Base-by-base conservation (phyloP, 345 rosid species). In the Citrus inodora region DNA sequence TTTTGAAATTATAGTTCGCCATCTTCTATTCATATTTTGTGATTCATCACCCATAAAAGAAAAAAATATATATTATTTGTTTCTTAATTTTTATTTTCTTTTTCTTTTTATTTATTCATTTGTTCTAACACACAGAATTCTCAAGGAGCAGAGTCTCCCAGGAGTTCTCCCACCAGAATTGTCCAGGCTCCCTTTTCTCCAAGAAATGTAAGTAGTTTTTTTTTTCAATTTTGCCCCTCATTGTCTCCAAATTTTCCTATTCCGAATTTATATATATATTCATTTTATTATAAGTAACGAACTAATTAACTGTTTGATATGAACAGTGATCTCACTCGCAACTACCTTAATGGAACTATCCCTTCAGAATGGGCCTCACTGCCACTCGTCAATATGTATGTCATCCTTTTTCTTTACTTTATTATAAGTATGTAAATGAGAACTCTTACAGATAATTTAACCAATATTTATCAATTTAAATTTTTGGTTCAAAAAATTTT, bases 141-240 rank as follows among this genome's bases (percentile, higher is more conserved):
- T 90, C 0, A 87, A 84, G 82, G 13, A 53, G 24, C 88, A 87
- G 70, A 53, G 67, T 80, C 92, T 88, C 46, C 77, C 25, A 10
- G 91, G 93, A 22, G n/a, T 74, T 51, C 90, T 88, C 70, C 93
- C 93, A 63, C 67, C 61, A 53, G 87, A 85, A n/a, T 13, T 90
- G 9, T 76, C 64, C 6, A 75, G 87, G 33, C 83, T 90, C 73
- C 85, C 88, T 75, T 86, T 75, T 51, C 83, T 90, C 53, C 82
- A 70, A 82, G 66, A 78, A 67, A 69, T 90, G 94, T 87, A 79
- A 83, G 86, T 9, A 46, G 30, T 6, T 65, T 25, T 22, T 4
- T 4, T 16, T 17, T 64, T 22, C 48, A 75, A 46, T 48, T 64
- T 28, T 46, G 42, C 70, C 62, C 61, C 61, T 42, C 27, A 21